Conservation (phyloP, 257 asterid species). For the Forsythia suspensa region DNA sequence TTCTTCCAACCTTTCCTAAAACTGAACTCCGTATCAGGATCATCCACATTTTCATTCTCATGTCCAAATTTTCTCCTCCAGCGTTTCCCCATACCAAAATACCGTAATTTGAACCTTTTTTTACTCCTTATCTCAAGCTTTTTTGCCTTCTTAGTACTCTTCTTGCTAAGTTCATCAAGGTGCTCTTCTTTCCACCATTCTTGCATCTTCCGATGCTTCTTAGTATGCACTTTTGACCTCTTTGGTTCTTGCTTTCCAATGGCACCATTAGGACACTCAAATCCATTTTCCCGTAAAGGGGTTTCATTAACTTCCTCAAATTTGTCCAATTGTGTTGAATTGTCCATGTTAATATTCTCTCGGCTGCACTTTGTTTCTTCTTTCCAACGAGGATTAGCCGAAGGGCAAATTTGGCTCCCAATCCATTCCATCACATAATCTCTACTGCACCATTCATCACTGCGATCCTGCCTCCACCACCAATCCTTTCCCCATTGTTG, state of each 20-base stretch:
- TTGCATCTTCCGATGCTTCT: conserved; percentile 79
- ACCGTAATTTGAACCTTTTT: conserved; percentile 37
- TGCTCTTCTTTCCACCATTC: conserved; percentile 99
- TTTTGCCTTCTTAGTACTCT: conserved; percentile 25
- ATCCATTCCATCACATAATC: conserved; percentile 98
- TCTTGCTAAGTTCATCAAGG: conserved; percentile 54
- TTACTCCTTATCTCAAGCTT: conserved; percentile 33
- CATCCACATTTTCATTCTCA: conserved; percentile 23
- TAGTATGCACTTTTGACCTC: conserved; percentile 30
- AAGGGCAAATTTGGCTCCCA: conserved; percentile 77
- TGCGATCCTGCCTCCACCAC: conserved; percentile 99
- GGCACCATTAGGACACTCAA: conserved; percentile 28
- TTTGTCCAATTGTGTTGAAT: conserved; percentile 24
- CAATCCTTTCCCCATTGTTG: conserved; percentile 95
- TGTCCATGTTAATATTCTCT: conserved; percentile 28
- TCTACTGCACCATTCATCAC: conserved; percentile 81
- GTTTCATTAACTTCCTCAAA: conserved; percentile 45
- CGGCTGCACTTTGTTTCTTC: conserved; percentile 52
- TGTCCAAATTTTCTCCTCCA: conserved; percentile 29
- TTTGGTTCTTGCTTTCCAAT: conserved; percentile 40
- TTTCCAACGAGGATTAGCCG: conserved; percentile 58
- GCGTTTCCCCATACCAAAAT: conserved; percentile 68
- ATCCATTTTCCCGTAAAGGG: conserved; percentile 31
- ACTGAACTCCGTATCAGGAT: conserved; percentile 62
- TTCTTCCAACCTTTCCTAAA: conserved; percentile 65